Evolutionary conservation across 148 eudicot genomes (phyloP), one percentile per base, ranked within the genome.

Genomic region (Selenicereus undatus): DNA sequence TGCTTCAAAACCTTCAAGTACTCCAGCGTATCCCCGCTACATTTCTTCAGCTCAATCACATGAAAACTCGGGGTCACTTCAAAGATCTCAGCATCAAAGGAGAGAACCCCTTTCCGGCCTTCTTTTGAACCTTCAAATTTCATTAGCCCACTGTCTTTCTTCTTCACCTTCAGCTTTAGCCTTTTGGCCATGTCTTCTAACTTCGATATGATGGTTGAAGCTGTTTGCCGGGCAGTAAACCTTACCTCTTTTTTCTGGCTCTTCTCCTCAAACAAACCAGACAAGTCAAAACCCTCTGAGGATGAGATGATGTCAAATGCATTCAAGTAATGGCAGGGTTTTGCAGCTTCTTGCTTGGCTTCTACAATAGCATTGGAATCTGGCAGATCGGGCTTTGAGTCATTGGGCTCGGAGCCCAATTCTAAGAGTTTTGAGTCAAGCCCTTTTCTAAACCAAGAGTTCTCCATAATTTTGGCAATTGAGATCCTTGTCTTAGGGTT

Each of bases 61-160:
- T 90, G 90, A 76, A 88, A 86, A 65, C 73, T 88, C 18, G 90
- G 89, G 14, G 92, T 88, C 35, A 90, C 82, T 81, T 90, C 92
- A 18, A 85, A 86, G 30, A 90, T 86, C 71, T 90, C 90, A 32
- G 90, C 89, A 51, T 86, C 84, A 11, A 90, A 83, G 8, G 81
- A 74, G 39, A 90, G 78, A 32, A 83, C 54, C 7, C 90, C 90
- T 79, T 83, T 90, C 42, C 86, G 80, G 12, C 90, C 89, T 58
- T 77, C 83, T 66, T 81, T 85, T 54, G 32, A 64, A n/a, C 89
- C 88, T 76, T 90, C 90, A 45, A 90, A 85, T 71, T 79, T 86
- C 84, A 90, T 75, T 3, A 84, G 75, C 8, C 92, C 92, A 17
- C 78, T 82, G 2, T 88, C 89, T 56, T 86, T 88, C 81, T 88